These are phyloP conservation scores for Mikania micrantha DNA, from an alignment of 129 eudicot species.

Conservation along the genomic window DNA sequence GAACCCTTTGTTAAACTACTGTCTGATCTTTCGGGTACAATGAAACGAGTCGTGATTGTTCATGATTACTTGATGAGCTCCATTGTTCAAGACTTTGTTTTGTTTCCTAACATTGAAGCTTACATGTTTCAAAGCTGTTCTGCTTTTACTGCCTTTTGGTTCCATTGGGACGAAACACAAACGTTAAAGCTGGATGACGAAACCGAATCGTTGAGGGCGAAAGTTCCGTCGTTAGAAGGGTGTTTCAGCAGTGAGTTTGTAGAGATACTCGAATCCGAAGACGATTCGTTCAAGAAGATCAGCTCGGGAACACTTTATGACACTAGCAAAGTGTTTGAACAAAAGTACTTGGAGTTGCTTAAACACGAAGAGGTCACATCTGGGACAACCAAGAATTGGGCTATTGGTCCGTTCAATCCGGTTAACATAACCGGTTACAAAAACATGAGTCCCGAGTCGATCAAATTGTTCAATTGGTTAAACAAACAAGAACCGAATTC, in stretches of 20 bases:
- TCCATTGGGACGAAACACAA: conserved; percentile 24
- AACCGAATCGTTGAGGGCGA: not conserved
- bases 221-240: conserved; percentile 22
- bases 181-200: conserved; percentile 5
- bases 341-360: conserved; percentile 21
- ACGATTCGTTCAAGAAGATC: conserved; percentile 7
- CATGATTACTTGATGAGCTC: conserved; percentile 39
- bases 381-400: conserved; percentile 26
- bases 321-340: conserved; percentile 29
- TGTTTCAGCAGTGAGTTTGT: conserved; percentile 18
- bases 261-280: conserved; percentile 13
- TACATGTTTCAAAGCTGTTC: conserved; percentile 31
- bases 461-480: conserved; percentile 17
- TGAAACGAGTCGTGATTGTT: conserved; percentile 18
- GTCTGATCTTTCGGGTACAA: conserved; percentile 10
- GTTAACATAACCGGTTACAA: not conserved
- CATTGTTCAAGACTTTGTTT: conserved; percentile 27
- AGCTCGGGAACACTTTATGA: conserved; percentile 33
- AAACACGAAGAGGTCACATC: not conserved
- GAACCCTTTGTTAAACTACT: conserved; percentile 16
- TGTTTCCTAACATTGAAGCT: conserved; percentile 8
- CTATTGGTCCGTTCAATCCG: conserved; percentile 35
- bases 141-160: conserved; percentile 31
- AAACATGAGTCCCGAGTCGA: not conserved
- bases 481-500: conserved; percentile 24